phyloP scores from a whole-genome alignment of 2,329 filamentous ascomycete genomes.

The Penicillium digitatum region DNA sequence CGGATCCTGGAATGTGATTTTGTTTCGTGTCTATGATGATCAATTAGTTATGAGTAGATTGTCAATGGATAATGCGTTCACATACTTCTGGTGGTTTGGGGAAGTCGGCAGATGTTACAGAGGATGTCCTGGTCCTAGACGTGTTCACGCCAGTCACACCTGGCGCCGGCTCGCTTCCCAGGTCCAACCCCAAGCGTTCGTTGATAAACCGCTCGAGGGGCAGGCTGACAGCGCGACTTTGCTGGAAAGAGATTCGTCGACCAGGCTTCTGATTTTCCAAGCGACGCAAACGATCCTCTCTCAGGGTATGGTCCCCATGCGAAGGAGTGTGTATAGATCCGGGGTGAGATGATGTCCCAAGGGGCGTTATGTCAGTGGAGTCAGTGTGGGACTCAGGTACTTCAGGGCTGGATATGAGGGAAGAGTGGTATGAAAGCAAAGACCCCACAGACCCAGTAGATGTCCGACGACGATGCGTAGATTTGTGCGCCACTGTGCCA shows the following conservation, averaged over 20 bases:
- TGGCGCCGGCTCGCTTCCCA: constrained; percentile 17
- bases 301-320: constrained; percentile 27
- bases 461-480: constrained; percentile 20
- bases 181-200: constrained; percentile 32
- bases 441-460: constrained; percentile 33
- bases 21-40: neutral
- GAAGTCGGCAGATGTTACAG: constrained; percentile 26
- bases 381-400: constrained; percentile 24
- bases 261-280: constrained; percentile 26
- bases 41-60: neutral
- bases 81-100: constrained; percentile 4
- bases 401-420: constrained; percentile 31
- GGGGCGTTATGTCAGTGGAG: constrained; percentile 27
- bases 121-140: constrained; percentile 16
- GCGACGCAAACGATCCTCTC: constrained; percentile 30
- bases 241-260: constrained; percentile 23
- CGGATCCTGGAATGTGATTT: neutral
- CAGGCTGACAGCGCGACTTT: constrained; percentile 34
- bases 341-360: constrained; percentile 22
- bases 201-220: constrained; percentile 42
- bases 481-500: constrained; percentile 6
- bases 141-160: constrained; percentile 10
- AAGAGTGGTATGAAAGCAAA: constrained; percentile 31
- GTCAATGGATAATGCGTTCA: neutral
- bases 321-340: constrained; percentile 17